Evolutionary conservation across 495 filamentous ascomycete genomes (phyloP).

Genomic region (Penicillium paradoxum): DNA sequence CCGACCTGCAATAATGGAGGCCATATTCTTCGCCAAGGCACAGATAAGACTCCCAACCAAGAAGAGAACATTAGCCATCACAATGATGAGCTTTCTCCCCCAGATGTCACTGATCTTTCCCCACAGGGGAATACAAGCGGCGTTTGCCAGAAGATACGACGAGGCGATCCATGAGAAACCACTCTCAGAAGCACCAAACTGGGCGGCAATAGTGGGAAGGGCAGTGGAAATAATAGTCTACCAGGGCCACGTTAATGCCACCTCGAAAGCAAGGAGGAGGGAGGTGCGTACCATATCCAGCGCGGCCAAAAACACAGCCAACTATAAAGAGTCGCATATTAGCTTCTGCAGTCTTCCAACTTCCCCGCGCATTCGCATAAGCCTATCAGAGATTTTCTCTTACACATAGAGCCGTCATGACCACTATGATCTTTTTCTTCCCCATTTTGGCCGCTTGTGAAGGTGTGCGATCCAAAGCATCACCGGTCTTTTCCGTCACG

Average conservation of each 20-base stretch:
- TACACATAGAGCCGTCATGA: slow-evolving; percentile 50
- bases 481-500: slow-evolving; percentile 19
- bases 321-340: slow-evolving; percentile 25
- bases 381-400: slow-evolving; percentile 8
- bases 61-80: slow-evolving; percentile 69
- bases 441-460: slow-evolving; percentile 43
- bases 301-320: slow-evolving; percentile 50
- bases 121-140: slow-evolving; percentile 68
- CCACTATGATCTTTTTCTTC: slow-evolving; percentile 43
- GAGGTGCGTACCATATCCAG: slow-evolving; percentile 43
- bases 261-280: not conserved
- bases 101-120: slow-evolving; percentile 85
- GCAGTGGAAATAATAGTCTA: slow-evolving; percentile 52
- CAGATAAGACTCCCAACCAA: slow-evolving; percentile 71
- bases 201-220: slow-evolving; percentile 58
- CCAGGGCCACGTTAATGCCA: not conserved
- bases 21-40: slow-evolving; percentile 60
- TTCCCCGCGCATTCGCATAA: not conserved
- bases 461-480: slow-evolving; percentile 30
- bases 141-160: slow-evolving; percentile 63
- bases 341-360: slow-evolving; percentile 3
- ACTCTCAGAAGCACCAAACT: slow-evolving; percentile 55
- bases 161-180: slow-evolving; percentile 77
- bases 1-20: slow-evolving; percentile 70
- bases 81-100: slow-evolving; percentile 74